These are phyloP conservation scores for Globisporangium splendens DNA, from an alignment of 352 stramenopile genomes.

Conservation along the genomic window DNA sequence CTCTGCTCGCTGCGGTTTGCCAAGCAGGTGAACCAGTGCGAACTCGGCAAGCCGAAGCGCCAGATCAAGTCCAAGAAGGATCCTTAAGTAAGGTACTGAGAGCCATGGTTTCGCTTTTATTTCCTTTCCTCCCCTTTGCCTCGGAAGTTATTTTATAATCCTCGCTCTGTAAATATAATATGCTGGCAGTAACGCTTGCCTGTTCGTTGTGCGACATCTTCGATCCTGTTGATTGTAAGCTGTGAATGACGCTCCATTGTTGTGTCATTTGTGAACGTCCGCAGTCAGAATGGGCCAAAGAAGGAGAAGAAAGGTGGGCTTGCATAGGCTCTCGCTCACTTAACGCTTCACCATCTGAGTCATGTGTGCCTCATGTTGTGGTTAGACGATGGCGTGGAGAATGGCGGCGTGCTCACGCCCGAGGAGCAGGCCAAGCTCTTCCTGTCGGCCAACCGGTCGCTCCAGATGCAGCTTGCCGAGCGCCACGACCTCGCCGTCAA, in stretches of 20 bases:
- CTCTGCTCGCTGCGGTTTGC: conserved; percentile 98
- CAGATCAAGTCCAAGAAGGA: conserved; percentile 83
- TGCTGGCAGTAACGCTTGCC: conserved; percentile 1
- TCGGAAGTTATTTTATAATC: conserved; percentile 30
- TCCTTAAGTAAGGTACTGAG: conserved; percentile 5
- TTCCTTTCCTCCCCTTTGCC: background rate
- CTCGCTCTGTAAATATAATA: conserved; percentile 9
- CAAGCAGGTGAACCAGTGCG: conserved; percentile 94
- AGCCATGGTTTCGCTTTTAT: background rate
- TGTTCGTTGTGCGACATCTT: conserved; percentile 2
- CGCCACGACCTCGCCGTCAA: conserved; percentile 82
- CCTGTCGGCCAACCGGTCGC: conserved; percentile 74
- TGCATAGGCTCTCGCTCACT: background rate
- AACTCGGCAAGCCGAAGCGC: conserved; percentile 94
- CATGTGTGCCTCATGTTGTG: background rate
- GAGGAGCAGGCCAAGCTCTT: conserved; percentile 87
- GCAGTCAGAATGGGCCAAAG: conserved; percentile 42
- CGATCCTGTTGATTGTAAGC: background rate
- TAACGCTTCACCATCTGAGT: background rate
- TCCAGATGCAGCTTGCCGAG: conserved; percentile 89
- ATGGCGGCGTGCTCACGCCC: conserved; percentile 63
- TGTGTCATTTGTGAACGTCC: background rate
- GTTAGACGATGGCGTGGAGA: conserved; percentile 68
- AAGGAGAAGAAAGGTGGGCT: conserved; percentile 70
- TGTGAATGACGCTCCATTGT: background rate